Conservation (phyloP, 257 asterid genomes). For the Dorcoceras hygrometricum region DNA sequence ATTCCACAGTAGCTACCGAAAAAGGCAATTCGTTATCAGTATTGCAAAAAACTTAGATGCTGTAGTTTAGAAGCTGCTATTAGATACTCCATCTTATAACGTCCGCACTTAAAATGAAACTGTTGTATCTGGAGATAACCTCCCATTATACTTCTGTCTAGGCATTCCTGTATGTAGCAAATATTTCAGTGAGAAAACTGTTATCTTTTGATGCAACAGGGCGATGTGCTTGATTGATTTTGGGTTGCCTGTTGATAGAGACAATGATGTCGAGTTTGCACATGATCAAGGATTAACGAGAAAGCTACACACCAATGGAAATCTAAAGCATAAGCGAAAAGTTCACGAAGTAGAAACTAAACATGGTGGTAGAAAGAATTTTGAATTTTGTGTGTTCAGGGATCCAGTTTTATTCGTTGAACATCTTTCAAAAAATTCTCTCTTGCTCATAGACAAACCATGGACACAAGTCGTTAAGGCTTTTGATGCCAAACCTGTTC, state of each 20-base stretch:
- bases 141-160: background rate
- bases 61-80: background rate
- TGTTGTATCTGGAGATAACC: background rate
- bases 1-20: background rate
- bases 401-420: slow-evolving; percentile 90
- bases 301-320: slow-evolving; percentile 49
- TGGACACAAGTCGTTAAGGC: slow-evolving; percentile 70
- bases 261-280: slow-evolving; percentile 38
- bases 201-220: slow-evolving; percentile 39
- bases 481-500: slow-evolving; percentile 82
- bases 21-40: background rate
- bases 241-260: slow-evolving; percentile 67
- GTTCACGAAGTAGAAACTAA: slow-evolving; percentile 45
- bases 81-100: background rate
- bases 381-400: slow-evolving; percentile 55
- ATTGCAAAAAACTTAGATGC: background rate
- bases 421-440: slow-evolving; percentile 76
- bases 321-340: slow-evolving; percentile 57
- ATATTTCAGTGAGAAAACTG: slow-evolving; percentile 7
- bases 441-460: slow-evolving; percentile 87
- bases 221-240: slow-evolving; percentile 87
- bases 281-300: slow-evolving; percentile 37
- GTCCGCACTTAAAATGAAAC: background rate
- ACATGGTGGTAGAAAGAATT: slow-evolving; percentile 53
- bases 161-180: slow-evolving; percentile 5